A percentile compares a stretch with the other conserved stretches of the same genome.
Evolutionary conservation across 495 filamentous ascomycete species (phyloP).

Genomic region (Margaritispora aquatica): DNA sequence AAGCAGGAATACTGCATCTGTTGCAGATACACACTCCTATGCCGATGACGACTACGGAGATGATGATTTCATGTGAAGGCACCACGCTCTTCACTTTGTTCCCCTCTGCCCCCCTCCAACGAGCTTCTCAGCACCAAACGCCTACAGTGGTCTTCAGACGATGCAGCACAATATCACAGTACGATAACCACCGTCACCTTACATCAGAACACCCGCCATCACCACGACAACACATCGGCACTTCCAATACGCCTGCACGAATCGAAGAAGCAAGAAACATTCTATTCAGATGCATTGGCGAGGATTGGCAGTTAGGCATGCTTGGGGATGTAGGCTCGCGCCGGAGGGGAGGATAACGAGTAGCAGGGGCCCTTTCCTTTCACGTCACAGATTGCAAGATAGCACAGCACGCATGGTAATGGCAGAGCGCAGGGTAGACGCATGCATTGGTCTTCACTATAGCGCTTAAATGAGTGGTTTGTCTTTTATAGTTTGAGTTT

Average conservation of each 20-base stretch:
- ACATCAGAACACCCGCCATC: background rate
- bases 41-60: slow-evolving; percentile 73
- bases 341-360: background rate
- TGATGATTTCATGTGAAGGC: slow-evolving; percentile 62
- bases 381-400: slow-evolving; percentile 13
- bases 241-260: background rate
- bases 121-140: slow-evolving; percentile 1
- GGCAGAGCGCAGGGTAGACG: background rate
- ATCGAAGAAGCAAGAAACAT: background rate
- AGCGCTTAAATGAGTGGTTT: background rate
- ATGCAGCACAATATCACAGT: background rate
- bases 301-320: slow-evolving; percentile 5
- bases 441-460: background rate
- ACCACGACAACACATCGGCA: background rate
- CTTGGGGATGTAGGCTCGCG: slow-evolving; percentile 4
- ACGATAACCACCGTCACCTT: background rate
- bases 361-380: slow-evolving; percentile 14
- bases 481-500: slow-evolving; percentile 1
- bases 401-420: background rate
- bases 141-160: background rate
- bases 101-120: slow-evolving; percentile 2
- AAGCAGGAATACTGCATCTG: slow-evolving; percentile 52
- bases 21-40: slow-evolving; percentile 66
- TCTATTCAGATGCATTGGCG: background rate
- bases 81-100: slow-evolving; percentile 8